Evolutionary conservation across 805 yeast genomes (phyloP), one percentile per base, ranked within the genome.

Genomic region (Zygosaccharomyces bisporus): DNA sequence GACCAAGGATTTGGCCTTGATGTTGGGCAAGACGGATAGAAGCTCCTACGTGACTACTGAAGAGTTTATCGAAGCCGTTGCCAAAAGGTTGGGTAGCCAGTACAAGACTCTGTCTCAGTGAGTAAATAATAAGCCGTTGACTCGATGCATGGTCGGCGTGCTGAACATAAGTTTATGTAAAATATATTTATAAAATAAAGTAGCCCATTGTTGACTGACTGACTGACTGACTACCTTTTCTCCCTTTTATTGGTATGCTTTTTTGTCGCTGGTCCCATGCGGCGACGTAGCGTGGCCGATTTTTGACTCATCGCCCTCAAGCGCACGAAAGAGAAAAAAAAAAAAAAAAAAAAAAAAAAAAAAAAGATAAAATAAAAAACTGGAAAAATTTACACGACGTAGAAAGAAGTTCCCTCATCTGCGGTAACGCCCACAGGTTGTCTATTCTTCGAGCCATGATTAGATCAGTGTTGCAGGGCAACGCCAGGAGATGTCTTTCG

Each of bases 1-100:
- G 97, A 91, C 98, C 60, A 91, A 91, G 73, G 98, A 91, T 69
- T 77, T 91, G 64, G 96, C 97, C 8, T 76, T 90, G 52, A 87
- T 95, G 41, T 76, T 80, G 56, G 96, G 96, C 50, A 84, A 81
- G 71, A 86, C 95, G 44, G 85, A 81, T 56, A 82, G 96, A 67
- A 70, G 80, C 14, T 61, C 83, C 29, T 90, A 87, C 56, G 97
- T 89, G 32, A 83, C 95, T 41, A 91, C 97, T 42, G 93, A 85
- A 65, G 96, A 88, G 68, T 90, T 88, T 68, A 80, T 90, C 56
- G 86, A 81, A 52, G 84, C 83, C 30, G 97, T 90, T 50, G 83
- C 85, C 47, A 67, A 68, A 52, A 81, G 88, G 66, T 76, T 89
- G 50, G 64, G 62, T 39, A 58, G 39, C 4, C 50, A 49, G 25